Percentiles rank a stretch among this genome's conserved stretches.
phyloP scores from a whole-genome alignment of 805 yeast genomes.

The Teunomyces tritomae region DNA sequence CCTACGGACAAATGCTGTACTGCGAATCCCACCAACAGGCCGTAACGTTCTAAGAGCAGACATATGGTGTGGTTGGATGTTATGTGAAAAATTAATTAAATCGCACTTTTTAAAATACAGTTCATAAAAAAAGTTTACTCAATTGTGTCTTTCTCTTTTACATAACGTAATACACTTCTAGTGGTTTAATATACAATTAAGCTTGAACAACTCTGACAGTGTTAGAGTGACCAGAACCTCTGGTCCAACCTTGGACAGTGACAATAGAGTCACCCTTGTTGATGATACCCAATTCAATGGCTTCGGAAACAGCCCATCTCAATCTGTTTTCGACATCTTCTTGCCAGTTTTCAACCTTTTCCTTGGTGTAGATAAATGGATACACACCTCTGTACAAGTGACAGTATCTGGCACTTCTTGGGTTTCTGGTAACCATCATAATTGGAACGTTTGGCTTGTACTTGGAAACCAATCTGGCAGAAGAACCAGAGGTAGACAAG shows the following conservation, averaged over 20 bases:
- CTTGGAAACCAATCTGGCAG: constrained; percentile 95
- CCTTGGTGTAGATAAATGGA: constrained; percentile 82
- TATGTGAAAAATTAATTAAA: not conserved
- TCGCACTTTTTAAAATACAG: not conserved
- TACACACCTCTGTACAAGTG: constrained; percentile 98
- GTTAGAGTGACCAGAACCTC: constrained; percentile 98
- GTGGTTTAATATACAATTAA: constrained; percentile 26
- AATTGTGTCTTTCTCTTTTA: not conserved
- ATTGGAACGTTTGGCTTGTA: constrained; percentile 97
- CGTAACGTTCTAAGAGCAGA: constrained; percentile 7
- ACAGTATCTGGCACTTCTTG: constrained; percentile 87
- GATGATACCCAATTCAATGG: constrained; percentile 81
- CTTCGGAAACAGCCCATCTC: constrained; percentile 88
- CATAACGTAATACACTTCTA: not conserved
- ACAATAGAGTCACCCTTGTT: constrained; percentile 84
- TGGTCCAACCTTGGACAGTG: constrained; percentile 98
- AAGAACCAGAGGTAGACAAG: constrained; percentile 89
- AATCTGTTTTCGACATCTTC: constrained; percentile 94
- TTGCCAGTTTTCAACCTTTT: constrained; percentile 80
- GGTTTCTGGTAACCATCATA: constrained; percentile 96
- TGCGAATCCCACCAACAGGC: constrained; percentile 3
- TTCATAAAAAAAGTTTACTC: not conserved
- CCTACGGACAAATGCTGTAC: not conserved
- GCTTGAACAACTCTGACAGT: constrained; percentile 90
- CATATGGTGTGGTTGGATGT: not conserved